Evolutionary conservation across 164 flowering plant species (phyloP).

Genomic region (Echeveria elegans): DNA sequence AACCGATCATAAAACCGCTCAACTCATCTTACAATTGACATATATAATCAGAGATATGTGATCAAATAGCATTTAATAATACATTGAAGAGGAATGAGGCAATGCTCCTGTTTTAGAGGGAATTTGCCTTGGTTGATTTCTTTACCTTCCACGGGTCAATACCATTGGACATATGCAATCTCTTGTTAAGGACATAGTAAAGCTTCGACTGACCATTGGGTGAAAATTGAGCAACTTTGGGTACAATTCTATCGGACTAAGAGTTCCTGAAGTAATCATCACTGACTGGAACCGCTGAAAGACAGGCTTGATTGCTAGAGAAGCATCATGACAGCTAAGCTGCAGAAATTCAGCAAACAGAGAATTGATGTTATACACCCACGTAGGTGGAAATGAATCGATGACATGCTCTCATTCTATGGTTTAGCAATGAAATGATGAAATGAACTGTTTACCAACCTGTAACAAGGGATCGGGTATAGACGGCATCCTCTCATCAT

Average conservation of each 20-base stretch:
- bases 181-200: constrained; percentile 93
- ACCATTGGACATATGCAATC: constrained; percentile 99
- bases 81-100: not conserved
- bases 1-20: too few relatives aligned
- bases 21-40: too few relatives aligned
- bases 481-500: constrained; percentile 99
- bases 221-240: constrained; percentile 94
- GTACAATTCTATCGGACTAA: constrained; percentile 94
- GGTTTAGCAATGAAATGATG: not conserved
- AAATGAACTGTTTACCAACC: constrained; percentile 25
- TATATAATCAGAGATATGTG: not conserved
- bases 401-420: not conserved
- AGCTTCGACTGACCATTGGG: constrained; percentile 95
- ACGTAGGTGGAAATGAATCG: not conserved
- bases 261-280: constrained; percentile 95
- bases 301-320: constrained; percentile 95
- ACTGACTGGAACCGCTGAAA: constrained; percentile 96
- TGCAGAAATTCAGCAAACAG: constrained; percentile 21
- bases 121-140: not conserved
- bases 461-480: constrained; percentile 98
- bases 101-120: not conserved
- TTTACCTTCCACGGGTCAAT: constrained; percentile 95
- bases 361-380: not conserved
- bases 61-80: not conserved
- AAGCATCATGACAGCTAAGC: constrained; percentile 99